Conservation (phyloP, 2,329 filamentous ascomycete species). For the Penicillium concentricum region DNA sequence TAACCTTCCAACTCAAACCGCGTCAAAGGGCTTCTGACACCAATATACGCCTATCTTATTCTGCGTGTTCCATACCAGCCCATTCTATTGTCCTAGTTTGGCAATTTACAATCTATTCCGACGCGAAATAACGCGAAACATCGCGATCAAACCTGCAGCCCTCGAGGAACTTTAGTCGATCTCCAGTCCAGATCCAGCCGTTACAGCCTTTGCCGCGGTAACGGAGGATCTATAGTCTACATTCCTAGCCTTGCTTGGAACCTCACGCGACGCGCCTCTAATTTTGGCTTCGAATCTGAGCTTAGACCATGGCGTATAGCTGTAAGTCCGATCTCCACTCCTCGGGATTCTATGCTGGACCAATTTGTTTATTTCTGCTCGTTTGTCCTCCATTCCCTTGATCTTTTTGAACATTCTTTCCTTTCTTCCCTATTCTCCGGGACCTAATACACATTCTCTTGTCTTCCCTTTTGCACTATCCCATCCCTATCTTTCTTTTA, state of each 20-base stretch:
- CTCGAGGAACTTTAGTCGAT: slow-evolving; percentile 13
- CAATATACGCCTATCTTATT: slow-evolving; percentile 5
- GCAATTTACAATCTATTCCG: slow-evolving; percentile 1
- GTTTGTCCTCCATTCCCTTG: slow-evolving; percentile 34
- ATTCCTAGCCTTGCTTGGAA: slow-evolving; percentile 44
- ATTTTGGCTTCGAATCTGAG: slow-evolving; percentile 23
- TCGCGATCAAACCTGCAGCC: slow-evolving; percentile 11
- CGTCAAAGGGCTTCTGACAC: slow-evolving; percentile 13
- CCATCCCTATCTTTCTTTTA: slow-evolving; percentile 9
- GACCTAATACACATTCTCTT: slow-evolving; percentile 18
- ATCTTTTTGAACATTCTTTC: slow-evolving; percentile 31
- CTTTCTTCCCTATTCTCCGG: slow-evolving; percentile 14
- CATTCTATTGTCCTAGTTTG: slow-evolving; percentile 3
- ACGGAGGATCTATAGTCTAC: slow-evolving; percentile 40
- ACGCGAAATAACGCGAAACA: slow-evolving; percentile 13
- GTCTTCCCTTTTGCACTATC: slow-evolving; percentile 20
- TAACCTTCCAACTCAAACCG: background rate
- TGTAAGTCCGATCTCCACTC: slow-evolving; percentile 39
- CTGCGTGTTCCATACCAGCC: slow-evolving; percentile 16
- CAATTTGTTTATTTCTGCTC: slow-evolving; percentile 44
- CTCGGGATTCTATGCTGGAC: slow-evolving; percentile 29
- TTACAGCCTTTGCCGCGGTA: slow-evolving; percentile 28
- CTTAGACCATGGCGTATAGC: slow-evolving; percentile 37
- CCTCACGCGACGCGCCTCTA: slow-evolving; percentile 38
- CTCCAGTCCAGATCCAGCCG: slow-evolving; percentile 10